Evolutionary conservation across 2,329 filamentous ascomycete species (phyloP).

Genomic region (Gaeumannomyces sp.): DNA sequence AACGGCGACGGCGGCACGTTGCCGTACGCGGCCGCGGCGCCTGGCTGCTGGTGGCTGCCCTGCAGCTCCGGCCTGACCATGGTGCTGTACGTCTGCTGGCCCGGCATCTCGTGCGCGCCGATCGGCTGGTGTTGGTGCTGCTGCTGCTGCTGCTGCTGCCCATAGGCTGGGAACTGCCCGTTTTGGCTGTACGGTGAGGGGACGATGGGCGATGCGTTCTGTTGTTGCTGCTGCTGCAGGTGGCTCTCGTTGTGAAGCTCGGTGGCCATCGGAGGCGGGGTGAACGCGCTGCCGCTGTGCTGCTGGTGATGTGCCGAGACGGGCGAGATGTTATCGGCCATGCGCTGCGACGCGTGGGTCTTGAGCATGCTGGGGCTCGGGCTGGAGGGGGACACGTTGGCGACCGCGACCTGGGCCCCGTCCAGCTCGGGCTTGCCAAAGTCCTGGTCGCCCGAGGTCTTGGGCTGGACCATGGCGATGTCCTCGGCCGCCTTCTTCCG

Average conservation of each 20-base stretch:
- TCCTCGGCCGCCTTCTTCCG: conserved; percentile 19
- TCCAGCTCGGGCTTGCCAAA: conserved; percentile 28
- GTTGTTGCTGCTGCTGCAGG: conserved; percentile 8
- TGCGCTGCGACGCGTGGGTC: conserved; percentile 14
- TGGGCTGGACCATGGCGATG: conserved; percentile 13
- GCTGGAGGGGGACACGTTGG: conserved; percentile 20
- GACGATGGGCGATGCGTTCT: conserved; percentile 5
- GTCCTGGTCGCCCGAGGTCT: conserved; percentile 12
- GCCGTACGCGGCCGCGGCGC: neutral
- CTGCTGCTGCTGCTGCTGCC: neutral
- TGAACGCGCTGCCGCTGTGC: conserved; percentile 12
- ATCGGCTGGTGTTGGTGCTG: neutral
- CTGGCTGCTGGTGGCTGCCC: neutral
- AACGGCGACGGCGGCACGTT: neutral
- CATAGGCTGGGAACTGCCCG: conserved; percentile 16
- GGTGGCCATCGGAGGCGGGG: conserved; percentile 17
- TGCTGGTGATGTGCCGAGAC: conserved; percentile 20
- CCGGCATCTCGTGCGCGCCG: conserved; percentile 3
- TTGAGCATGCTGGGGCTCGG: conserved; percentile 24
- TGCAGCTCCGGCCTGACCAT: conserved; percentile 5
- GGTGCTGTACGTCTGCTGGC: conserved; percentile 4
- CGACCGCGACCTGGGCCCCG: conserved; percentile 15
- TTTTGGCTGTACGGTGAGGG: conserved; percentile 13
- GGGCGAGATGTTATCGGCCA: conserved; percentile 20
- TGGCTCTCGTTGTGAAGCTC: neutral